These are phyloP conservation scores for Leccinellum albellum DNA, from an alignment of 768 basidiomycete genomes.

Conservation along the genomic window DNA sequence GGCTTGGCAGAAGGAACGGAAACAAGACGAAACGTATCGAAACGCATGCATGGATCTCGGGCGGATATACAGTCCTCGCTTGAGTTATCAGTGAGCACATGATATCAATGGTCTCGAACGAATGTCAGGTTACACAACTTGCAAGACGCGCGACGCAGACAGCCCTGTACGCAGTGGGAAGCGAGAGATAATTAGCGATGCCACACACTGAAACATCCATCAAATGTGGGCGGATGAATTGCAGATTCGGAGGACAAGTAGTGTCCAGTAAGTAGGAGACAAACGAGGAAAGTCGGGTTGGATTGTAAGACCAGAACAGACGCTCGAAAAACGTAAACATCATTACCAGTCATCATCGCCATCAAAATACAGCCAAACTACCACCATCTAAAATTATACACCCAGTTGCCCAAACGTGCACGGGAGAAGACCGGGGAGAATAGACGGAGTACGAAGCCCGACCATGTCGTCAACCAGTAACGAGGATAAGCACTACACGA, in stretches of 20 bases:
- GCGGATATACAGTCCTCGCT: not conserved
- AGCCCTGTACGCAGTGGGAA: not conserved
- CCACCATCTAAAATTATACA: not conserved
- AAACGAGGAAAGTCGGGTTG: not conserved
- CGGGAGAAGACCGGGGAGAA: slow-evolving; percentile 7
- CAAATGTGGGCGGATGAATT: not conserved
- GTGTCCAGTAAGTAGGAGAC: not conserved
- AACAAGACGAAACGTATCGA: not conserved
- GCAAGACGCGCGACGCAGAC: too few species aligned
- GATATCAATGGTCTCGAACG: too few species aligned
- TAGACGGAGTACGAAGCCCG: slow-evolving; percentile 15
- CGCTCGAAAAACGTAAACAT: not conserved
- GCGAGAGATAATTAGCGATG: not conserved
- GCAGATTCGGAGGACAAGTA: not conserved
- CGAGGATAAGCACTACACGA: not conserved
- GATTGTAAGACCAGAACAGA: not conserved
- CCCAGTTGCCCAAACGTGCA: not conserved
- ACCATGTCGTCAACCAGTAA: slow-evolving; percentile 15
- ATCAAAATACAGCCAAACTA: not conserved
- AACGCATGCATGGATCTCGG: not conserved
- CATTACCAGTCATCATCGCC: too few species aligned
- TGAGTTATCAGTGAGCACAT: not conserved
- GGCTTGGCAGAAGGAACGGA: not conserved
- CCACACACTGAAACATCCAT: not conserved
- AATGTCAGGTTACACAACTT: too few species aligned